Base-by-base conservation (phyloP, 2,329 filamentous ascomycete species). In the Penicillium brasilianum region DNA sequence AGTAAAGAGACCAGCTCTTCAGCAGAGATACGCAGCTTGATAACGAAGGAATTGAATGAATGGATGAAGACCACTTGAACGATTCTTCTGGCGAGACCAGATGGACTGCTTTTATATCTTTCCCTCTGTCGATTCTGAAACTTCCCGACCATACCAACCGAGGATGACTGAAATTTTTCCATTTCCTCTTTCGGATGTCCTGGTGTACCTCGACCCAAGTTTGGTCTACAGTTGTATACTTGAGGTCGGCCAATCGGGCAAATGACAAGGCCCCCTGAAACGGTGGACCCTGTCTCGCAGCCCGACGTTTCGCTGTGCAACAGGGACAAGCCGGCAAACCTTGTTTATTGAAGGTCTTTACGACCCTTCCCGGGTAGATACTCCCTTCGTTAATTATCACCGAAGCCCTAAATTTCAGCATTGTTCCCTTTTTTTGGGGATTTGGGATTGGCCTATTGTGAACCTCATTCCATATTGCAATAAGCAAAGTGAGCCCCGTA, bases 1-100 rank as follows among this genome's bases (percentile, higher is more conserved):
- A 36, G 51, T 44, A 28, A 56, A 62, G 63, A 68, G 63, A 61
- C 61, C 67, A 44, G 67, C 65, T 70, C 66, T 61, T 69, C 63
- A 57, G 13, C 25, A 50, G 8, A 6, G 14, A n/a, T 56, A 44
- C 53, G 18, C 4, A 13, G 48, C 18, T 13, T 13, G n/a, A 13
- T 10, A 16, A 22, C n/a, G 10, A 20, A 36, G 14, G 7, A 25
- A 32, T 2, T 7, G 43, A 25, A 30, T 4, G 16, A 30, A 28
- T 7, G 16, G 30, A 37, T 18, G 30, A 32, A 50, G 25, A n/a
- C 25, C 3, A 16, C 25, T 39, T 30, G 34, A 43, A 30, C 20
- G 25, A 43, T 37, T 32, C 8, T 32, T n/a, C 7, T 14, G n/a
- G n/a, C 46, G 4, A 13, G 13, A n/a, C 22, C 30, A 11, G 50